phyloP scores from a whole-genome alignment of 768 basidiomycete genomes.

The Tulasnella sp. region DNA sequence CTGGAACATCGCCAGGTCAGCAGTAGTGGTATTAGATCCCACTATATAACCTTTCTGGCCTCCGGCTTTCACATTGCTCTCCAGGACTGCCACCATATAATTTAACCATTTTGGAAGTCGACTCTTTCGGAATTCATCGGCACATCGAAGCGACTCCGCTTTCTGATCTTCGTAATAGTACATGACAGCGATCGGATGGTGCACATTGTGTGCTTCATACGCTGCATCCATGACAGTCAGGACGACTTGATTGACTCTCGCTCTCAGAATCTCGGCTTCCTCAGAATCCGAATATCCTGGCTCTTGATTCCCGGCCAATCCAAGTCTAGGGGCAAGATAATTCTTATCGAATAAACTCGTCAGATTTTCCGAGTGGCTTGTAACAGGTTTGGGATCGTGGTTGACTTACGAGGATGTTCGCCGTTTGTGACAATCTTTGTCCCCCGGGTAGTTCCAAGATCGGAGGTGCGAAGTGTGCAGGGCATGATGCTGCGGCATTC shows the following conservation, averaged over 20 bases:
- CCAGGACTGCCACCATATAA: conserved; percentile 28
- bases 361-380: conserved; percentile 5
- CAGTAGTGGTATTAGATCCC: conserved; percentile 27
- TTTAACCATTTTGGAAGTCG: conserved; percentile 30
- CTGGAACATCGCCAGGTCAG: conserved; percentile 34
- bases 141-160: conserved; percentile 25
- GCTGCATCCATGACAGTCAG: conserved; percentile 24
- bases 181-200: conserved; percentile 29
- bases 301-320: conserved; percentile 26
- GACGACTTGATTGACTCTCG: conserved; percentile 29
- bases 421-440: conserved; percentile 27
- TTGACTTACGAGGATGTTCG: conserved; percentile 29
- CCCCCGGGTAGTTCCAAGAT: conserved; percentile 27
- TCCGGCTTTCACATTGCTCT: conserved; percentile 16
- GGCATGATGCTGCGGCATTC: conserved; percentile 7
- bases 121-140: conserved; percentile 27
- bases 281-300: conserved; percentile 22
- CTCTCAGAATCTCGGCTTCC: conserved; percentile 22
- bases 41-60: conserved; percentile 21
- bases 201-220: conserved; percentile 26
- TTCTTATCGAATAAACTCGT: not conserved
- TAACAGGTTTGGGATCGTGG: too few species aligned
- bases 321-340: conserved; percentile 21
- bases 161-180: conserved; percentile 35
- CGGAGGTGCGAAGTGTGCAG: conserved; percentile 33